Evolutionary conservation across 805 yeast species (phyloP), one percentile per base, ranked within the genome.

Genomic region (Ogataea ganodermae): DNA sequence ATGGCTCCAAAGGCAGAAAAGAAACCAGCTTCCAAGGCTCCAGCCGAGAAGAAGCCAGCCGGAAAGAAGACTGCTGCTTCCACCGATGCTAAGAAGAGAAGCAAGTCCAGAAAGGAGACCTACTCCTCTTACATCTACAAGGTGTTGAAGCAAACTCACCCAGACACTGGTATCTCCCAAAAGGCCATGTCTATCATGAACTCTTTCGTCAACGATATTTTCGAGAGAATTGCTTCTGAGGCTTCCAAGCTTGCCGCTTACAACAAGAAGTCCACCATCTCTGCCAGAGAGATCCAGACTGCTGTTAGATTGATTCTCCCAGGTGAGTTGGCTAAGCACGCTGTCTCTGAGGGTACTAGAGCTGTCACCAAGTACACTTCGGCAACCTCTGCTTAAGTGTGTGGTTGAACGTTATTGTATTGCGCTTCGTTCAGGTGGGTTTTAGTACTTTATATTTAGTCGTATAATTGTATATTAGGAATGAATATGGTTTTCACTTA

Each of bases 91-190:
- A 90, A 89, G 83, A 91, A 87, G 86, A 89, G 96, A 81, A 70
- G 89, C 62, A 91, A 90, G 86, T 76, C 91, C 65, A 89, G 97
- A 84, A 90, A 89, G 86, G 97, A 92, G 79, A 89, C 97, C 58
- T 92, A 90, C 81, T 89, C 96, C 58, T 90, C 97, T 56, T 92
- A 92, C 79, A 92, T 92, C 72, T 92, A 91, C 94, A 92, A 92
- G 78, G 97, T 91, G 61, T 86, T 92, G 72, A 91, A 91, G 78
- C 97, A 92, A 82, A 91, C 97, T 56, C 98, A 92, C 78, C 98
- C 97, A 74, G 97, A 92, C 74, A 92, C 98, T 56, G 98, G 97
- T 89, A 92, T 92, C 72, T 91, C 98, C 65, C 96, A 90, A 78
- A 88, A 89, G 73, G 96, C 98, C 58, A 92, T 92, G 96, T 89